Percentiles rank a stretch among this genome's conserved stretches.
Conservation (phyloP, 441 rosid genomes). For the Syzygium syzygioides region DNA sequence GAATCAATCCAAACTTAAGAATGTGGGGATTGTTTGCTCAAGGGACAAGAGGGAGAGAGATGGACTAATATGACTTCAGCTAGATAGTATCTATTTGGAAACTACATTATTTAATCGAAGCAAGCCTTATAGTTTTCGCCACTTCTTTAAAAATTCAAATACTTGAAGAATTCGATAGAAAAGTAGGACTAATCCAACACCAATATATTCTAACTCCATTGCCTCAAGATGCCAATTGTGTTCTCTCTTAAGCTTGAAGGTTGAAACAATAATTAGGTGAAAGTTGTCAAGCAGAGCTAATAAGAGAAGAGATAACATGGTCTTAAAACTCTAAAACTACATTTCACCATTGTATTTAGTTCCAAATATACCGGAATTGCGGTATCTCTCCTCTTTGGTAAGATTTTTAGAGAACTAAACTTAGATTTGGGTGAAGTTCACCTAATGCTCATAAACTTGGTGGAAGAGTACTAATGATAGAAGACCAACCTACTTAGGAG, state of each 20-base stretch:
- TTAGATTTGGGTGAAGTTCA: neutral
- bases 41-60: neutral
- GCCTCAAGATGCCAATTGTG: neutral
- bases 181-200: neutral
- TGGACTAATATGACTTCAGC: neutral
- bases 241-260: neutral
- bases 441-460: neutral
- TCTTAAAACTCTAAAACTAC: neutral
- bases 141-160: neutral
- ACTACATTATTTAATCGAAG: neutral
- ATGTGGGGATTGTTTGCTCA: neutral
- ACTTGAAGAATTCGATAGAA: neutral
- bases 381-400: neutral
- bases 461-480: neutral
- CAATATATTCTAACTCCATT: neutral
- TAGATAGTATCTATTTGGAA: neutral
- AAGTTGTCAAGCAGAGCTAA: neutral
- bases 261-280: neutral
- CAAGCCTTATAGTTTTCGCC: too few species aligned
- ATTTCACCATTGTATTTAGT: neutral
- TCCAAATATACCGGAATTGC: neutral
- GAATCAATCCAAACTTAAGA: neutral
- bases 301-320: neutral
- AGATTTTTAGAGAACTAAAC: neutral
- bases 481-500: neutral